Conservation (phyloP, 768 basidiomycete species). For the Macrolepiota fuliginosa region DNA sequence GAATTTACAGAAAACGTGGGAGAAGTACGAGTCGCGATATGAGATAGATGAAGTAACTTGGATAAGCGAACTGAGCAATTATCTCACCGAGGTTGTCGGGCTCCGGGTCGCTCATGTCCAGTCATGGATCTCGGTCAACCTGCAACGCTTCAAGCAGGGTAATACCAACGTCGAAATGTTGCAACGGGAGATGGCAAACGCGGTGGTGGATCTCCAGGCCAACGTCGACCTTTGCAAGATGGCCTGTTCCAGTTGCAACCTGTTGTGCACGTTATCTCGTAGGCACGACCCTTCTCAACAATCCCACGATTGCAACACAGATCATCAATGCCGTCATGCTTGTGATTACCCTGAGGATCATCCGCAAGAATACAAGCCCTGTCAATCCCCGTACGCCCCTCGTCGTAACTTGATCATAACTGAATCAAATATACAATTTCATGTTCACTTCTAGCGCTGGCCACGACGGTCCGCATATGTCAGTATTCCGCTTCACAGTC, state of each 20-base stretch:
- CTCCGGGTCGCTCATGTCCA: slow-evolving; percentile 44
- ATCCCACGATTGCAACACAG: slow-evolving; percentile 48
- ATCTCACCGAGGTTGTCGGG: slow-evolving; percentile 39
- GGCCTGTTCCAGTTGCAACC: slow-evolving; percentile 45
- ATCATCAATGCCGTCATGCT: slow-evolving; percentile 40
- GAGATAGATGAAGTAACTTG: slow-evolving; percentile 38
- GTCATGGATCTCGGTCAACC: slow-evolving; percentile 50
- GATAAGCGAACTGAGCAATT: slow-evolving; percentile 31
- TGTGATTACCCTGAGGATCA: slow-evolving; percentile 44
- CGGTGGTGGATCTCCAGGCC: slow-evolving; percentile 42
- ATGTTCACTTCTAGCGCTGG: slow-evolving; percentile 47
- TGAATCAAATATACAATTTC: background rate
- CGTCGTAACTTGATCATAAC: background rate
- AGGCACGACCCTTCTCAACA: slow-evolving; percentile 36
- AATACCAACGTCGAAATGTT: slow-evolving; percentile 45
- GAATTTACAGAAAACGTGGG: slow-evolving; percentile 27
- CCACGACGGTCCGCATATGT: slow-evolving; percentile 56
- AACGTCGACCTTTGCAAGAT: slow-evolving; percentile 48
- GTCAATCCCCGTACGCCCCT: slow-evolving; percentile 43
- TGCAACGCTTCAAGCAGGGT: slow-evolving; percentile 41
- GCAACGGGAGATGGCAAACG: slow-evolving; percentile 38
- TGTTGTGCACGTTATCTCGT: slow-evolving; percentile 44
- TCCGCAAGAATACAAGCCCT: slow-evolving; percentile 27
- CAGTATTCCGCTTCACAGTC: slow-evolving; percentile 16
- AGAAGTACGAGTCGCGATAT: slow-evolving; percentile 27